These are phyloP conservation scores for Coemansia sp. DNA, from an alignment of 192 early-diverging fungal species.

Conservation along the genomic window DNA sequence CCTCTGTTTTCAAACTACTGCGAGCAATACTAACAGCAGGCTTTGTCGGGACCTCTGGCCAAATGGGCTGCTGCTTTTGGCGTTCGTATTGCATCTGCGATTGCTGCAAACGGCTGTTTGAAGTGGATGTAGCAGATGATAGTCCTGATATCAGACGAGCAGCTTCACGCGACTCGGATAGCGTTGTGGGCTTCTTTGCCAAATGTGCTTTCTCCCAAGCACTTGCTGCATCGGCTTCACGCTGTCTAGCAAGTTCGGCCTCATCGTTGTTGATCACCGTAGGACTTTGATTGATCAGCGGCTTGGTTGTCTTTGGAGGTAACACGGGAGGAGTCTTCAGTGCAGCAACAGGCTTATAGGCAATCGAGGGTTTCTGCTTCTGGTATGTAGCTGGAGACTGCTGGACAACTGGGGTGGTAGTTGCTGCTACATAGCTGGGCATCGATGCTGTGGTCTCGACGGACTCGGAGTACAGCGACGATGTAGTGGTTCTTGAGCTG, in stretches of 20 bases:
- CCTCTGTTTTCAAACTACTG: not conserved
- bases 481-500: not conserved
- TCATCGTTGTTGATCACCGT: not conserved
- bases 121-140: not conserved
- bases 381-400: not conserved
- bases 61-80: constrained; percentile 1
- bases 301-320: constrained; percentile 13
- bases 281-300: constrained; percentile 14
- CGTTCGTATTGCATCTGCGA: not conserved
- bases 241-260: constrained; percentile 16
- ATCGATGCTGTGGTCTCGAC: not conserved
- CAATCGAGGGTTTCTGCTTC: not conserved
- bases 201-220: constrained; percentile 35
- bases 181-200: constrained; percentile 10
- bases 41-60: constrained; percentile 8
- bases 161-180: constrained; percentile 1
- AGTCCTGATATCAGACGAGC: constrained; percentile 4
- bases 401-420: not conserved
- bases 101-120: constrained; percentile 1
- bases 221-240: constrained; percentile 20
- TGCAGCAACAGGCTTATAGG: not conserved
- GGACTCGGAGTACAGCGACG: constrained; percentile 2
- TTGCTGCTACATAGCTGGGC: not conserved
- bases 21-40: not conserved
- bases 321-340: not conserved